Base-by-base conservation (phyloP, 345 rosid genomes). In the Limnanthes douglasii region DNA sequence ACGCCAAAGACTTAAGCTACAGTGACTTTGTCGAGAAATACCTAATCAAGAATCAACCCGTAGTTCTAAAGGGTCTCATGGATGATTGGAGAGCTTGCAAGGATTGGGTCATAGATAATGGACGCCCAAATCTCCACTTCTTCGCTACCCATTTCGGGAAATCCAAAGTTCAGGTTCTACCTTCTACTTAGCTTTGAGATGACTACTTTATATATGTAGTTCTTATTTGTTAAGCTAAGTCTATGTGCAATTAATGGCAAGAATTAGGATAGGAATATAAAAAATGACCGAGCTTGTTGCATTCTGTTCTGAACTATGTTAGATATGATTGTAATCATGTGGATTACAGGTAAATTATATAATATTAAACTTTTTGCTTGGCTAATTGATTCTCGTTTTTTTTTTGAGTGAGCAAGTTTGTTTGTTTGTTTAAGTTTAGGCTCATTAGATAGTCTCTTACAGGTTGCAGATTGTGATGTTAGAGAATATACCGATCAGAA, bases 391-490 rank as follows among this genome's bases (percentile, higher is more conserved):
- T 5, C 11, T 5, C 4, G 19, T 27, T 15, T 26, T 11, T 24
- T 14, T 10, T 13, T 10, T 8, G 31, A 29, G 3, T 28, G 29
- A n/a, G 5, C 15, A 31, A 31, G n/a, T 31, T 3, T 36, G 16
- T 31, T 38, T 14, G 31, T 47, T 41, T 12, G 22, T 20, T 12
- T 5, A 21, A 7, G 37, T 43, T 1, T 31, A 30, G 48, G 26
- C 15, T 43, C 10, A 11, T 21, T 7, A 21, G 24, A 21, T 39
- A 19, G 10, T 22, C 15, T 15, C 16, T 21, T 37, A 20, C 33
- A 79, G 97, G 90, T 88, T 53, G 94, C 86, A 18, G 92, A 83
- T 54, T 88, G 95, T 51, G 76, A 64, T 13, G 63, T 57, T n/a
- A 72, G 71, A 59, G 86, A 74, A 21, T 79, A 63, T 34, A 72